Conservation (phyloP, 148 eudicot genomes). For the Tetragonia tetragonoides region DNA sequence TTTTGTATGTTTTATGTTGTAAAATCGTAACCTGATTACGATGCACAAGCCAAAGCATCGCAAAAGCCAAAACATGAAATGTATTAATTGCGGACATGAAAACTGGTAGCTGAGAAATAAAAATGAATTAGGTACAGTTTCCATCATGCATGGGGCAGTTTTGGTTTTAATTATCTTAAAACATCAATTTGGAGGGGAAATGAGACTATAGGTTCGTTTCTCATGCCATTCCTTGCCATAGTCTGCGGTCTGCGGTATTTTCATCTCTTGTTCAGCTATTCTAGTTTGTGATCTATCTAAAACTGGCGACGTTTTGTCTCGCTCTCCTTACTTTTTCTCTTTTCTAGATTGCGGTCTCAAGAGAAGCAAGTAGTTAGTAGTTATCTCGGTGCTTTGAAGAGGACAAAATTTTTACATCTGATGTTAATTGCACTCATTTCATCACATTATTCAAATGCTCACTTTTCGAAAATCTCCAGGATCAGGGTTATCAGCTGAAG, state of each 20-base stretch:
- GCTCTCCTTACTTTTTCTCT: too few relatives aligned
- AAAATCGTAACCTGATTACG: not conserved
- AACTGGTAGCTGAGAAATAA: not conserved
- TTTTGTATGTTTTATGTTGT: not conserved
- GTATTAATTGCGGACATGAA: too few relatives aligned
- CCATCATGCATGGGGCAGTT: not conserved
- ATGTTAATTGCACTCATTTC: too few relatives aligned
- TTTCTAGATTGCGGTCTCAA: not conserved
- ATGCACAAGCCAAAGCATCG: too few relatives aligned
- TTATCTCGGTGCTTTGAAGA: not conserved
- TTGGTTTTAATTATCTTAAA: not conserved
- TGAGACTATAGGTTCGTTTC: too few relatives aligned
- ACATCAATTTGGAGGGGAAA: too few relatives aligned
- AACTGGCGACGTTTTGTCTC: not conserved
- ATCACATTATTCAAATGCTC: slow-evolving; percentile 5
- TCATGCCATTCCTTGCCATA: not conserved
- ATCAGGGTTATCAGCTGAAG: slow-evolving; percentile 62
- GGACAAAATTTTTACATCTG: too few relatives aligned
- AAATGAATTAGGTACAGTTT: not conserved
- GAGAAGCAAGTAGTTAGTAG: not conserved
- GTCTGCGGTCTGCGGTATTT: not conserved
- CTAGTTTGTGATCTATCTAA: not conserved
- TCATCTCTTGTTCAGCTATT: not conserved
- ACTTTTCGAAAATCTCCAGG: slow-evolving; percentile 44
- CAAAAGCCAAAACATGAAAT: too few relatives aligned